Evolutionary conservation across 805 yeast genomes (phyloP).

Genomic region (Jamesozyma lodderae): DNA sequence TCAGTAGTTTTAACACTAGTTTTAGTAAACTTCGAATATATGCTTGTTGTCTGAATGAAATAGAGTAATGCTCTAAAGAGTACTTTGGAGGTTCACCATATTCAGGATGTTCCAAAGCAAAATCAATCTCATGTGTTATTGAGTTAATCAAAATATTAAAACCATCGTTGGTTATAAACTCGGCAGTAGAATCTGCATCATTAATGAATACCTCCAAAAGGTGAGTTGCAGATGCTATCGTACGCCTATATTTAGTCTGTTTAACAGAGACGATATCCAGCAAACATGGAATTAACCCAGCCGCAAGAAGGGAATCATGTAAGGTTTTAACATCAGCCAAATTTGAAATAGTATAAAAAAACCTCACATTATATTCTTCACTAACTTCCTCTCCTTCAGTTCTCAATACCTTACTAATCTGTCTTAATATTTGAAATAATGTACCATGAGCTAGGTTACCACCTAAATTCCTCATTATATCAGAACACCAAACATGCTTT

Average conservation of each 20-base stretch:
- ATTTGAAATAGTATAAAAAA: conserved; percentile 56
- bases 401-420: conserved; percentile 44
- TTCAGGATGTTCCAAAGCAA: conserved; percentile 51
- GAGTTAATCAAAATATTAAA: conserved; percentile 51
- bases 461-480: conserved; percentile 65
- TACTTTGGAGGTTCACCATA: conserved; percentile 49
- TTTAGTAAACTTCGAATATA: conserved; percentile 52
- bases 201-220: conserved; percentile 40
- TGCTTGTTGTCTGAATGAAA: conserved; percentile 52
- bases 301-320: conserved; percentile 51
- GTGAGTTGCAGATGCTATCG: conserved; percentile 56
- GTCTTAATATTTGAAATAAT: conserved; percentile 61
- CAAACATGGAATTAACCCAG: conserved; percentile 65
- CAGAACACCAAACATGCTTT: conserved; percentile 63
- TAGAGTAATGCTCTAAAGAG: conserved; percentile 41
- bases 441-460: conserved; percentile 85
- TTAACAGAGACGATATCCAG: conserved; percentile 49
- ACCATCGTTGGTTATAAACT: conserved; percentile 61
- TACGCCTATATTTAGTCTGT: conserved; percentile 43
- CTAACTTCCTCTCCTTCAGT: conserved; percentile 33
- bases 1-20: conserved; percentile 53
- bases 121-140: conserved; percentile 53
- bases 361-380: conserved; percentile 39
- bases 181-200: conserved; percentile 44
- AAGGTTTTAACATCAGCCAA: conserved; percentile 49